These are phyloP conservation scores for Eimeria falciformis DNA, from an alignment of 169 alveolate genomes.

Conservation along the genomic window DNA sequence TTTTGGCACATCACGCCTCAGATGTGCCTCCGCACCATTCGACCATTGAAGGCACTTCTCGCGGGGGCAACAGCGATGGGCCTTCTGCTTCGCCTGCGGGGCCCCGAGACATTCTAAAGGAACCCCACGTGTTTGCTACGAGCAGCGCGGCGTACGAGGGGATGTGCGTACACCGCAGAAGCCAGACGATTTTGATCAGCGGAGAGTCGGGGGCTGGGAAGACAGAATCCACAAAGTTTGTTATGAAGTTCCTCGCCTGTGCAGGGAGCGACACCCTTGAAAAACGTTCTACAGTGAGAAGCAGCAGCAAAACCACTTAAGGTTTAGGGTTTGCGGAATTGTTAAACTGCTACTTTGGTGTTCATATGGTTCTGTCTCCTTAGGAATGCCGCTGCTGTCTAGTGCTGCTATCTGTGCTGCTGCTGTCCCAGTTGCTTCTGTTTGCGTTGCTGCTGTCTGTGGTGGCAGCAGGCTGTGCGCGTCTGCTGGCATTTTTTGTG, in stretches of 20 bases:
- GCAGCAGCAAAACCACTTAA: no score
- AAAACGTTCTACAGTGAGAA: background rate
- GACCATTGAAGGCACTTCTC: background rate
- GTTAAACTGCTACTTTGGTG: no score
- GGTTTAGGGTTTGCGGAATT: no score
- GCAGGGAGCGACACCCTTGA: slow-evolving; percentile 83
- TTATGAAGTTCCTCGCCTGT: slow-evolving; percentile 95
- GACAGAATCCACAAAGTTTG: slow-evolving; percentile 98
- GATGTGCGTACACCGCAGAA: slow-evolving; percentile 77
- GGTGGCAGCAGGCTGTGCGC: slow-evolving; percentile 5
- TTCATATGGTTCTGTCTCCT: no score
- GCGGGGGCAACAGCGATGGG: background rate
- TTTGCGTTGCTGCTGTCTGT: background rate
- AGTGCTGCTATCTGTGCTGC: background rate
- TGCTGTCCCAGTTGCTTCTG: background rate
- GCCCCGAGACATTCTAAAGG: slow-evolving; percentile 84
- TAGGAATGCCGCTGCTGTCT: no score
- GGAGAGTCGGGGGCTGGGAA: slow-evolving; percentile 99
- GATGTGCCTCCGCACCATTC: background rate
- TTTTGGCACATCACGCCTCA: background rate
- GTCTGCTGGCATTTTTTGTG: background rate
- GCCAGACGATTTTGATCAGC: slow-evolving; percentile 95
- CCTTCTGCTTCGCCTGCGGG: background rate
- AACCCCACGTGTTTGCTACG: slow-evolving; percentile 97
- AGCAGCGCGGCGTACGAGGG: slow-evolving; percentile 95